Base-by-base conservation (phyloP, 768 basidiomycete species). In the Mycena belliarum region DNA sequence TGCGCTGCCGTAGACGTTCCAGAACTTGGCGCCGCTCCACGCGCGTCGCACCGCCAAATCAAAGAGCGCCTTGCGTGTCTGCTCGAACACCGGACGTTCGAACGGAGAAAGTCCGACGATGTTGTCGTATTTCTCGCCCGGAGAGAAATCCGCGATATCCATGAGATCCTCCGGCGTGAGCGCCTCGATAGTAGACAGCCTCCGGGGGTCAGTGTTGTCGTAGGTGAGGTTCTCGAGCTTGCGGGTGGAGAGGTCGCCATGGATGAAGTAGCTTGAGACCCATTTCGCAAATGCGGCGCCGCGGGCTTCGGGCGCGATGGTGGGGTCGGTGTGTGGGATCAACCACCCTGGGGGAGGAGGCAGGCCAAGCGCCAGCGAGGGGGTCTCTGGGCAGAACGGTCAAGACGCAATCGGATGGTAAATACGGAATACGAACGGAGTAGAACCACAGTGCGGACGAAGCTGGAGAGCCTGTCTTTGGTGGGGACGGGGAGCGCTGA, bases 241-340 rank as follows among this genome's bases (percentile, higher is more conserved):
- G 25, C 38, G 65, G 2, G 43, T 55, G 11, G 60, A 61, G 28
- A 67, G 56, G 29, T 67, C 57, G 15, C 61, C 59, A 45, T 67
- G 66, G 8, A 48, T 6, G 42, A 65, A 67, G 29, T 63, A 59
- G 18, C 38, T 28, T 18, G 61, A 58, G 28, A 71, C 46, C 70
- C 70, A 72, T 26, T 61, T 42, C 2, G 33, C 63, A 24, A 73
- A 70, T 0, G 56, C 65, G 21, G 32, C 37, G 15, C 50, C 55
- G 12, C 66, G 61, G 10, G 59, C 53, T 26, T 67, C 68, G 0
- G 61, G 54, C 2, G 63, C 15, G 15, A 71, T 57, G 1, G 23
- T 43, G 26, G 66, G 64, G 38, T 70, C 70, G 49, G 59, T 67
- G 7, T 70, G 64, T 6, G 70, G 69, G 24, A 68, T 51, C 35